Evolutionary conservation across 1,139 yeast genomes (phyloP), one percentile per base, ranked within the genome.

Genomic region (Candida sp.): DNA sequence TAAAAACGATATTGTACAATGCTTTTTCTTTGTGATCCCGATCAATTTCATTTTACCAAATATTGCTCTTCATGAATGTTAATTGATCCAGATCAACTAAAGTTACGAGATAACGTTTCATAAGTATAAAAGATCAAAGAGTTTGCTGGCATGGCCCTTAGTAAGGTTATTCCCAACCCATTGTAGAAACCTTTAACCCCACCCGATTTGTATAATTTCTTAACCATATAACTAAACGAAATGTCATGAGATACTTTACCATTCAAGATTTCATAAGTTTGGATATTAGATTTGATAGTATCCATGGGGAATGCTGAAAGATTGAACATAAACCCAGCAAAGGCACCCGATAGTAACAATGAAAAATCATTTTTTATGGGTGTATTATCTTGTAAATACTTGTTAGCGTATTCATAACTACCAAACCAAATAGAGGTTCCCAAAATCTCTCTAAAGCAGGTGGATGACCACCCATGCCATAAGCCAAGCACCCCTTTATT

Each of bases 341-440:
- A 61, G 0, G 96, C 97, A 42, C 99, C 98, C 48, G 95, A 82
- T 1, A 75, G 46, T 55, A 91, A 67, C 23, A 84, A 63, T 53
- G 86, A 87, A 47, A 75, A 56, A 7, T 80, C 74, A 9, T 78
- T 68, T 40, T 64, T 67, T 12, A 45, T 48, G 34, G 60, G 66
- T 27, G 54, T 33, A n/a, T 45, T 36, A 32, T 45, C 21, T 52
- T 51, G 38, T 1, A 53, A 46, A 25, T 61, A 52, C 4, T 62
- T 62, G 35, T 75, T 69, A 35, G 79, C 66, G 40, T 73, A 66
- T 58, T 89, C 97, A 60, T 89, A 89, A 30, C 93, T 80, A 0
- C 96, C 95, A 65, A 91, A 91, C 97, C 97, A 91, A 3, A 93
- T 82, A 4, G 96, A 88, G 1, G 97, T 87, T 5, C 98, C 98